Base-by-base conservation (phyloP, 805 yeast species). In the Ogataea parapolymorpha region DNA sequence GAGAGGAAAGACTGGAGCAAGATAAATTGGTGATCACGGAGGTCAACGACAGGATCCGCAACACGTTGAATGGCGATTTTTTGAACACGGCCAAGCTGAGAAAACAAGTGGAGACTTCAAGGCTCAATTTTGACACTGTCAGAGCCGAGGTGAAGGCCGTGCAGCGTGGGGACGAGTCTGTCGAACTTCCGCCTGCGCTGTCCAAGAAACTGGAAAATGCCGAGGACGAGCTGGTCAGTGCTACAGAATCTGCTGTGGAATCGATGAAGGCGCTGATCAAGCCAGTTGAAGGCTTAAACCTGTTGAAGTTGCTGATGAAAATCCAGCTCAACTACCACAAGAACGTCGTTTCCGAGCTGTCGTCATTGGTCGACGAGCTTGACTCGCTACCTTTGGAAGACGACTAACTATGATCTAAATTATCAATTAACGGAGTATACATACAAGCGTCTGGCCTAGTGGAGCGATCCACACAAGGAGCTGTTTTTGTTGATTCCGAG, bases 181-280 rank as follows among this genome's bases (percentile, higher is more conserved):
- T 59, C 10, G 71, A 70, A 31, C 63, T 74, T 32, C 60, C 78
- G 15, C 84, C 77, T 39, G 69, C 67, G 30, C 71, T 80, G 49
- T 67, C 68, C 45, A 72, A 71, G 48, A 77, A 74, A 40, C 65
- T 77, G 50, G 80, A 79, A 44, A 59, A 66, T 13, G 70, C 71
- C 45, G 95, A 85, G 62, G 95, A 85, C 58, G 91, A 83, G 47
- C 75, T 85, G 49, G 93, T 85, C 26, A 76, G 80, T 50, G 86
- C 88, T 18, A 85, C 89, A 4, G 82, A 84, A 42, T 67, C 73
- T 20, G 93, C 95, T 0, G 93, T 84, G n/a, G 76, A 78, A 52
- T 78, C 80, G 39, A 84, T 85, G 93, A 79, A 82, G 61, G 77
- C 73, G 49, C 68, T 85, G 41, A 77, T 85, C 50, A 77, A 74